These are phyloP conservation scores for Rhodotorula glutinis DNA, from an alignment of 1,284 basidiomycete species.

Conservation along the genomic window DNA sequence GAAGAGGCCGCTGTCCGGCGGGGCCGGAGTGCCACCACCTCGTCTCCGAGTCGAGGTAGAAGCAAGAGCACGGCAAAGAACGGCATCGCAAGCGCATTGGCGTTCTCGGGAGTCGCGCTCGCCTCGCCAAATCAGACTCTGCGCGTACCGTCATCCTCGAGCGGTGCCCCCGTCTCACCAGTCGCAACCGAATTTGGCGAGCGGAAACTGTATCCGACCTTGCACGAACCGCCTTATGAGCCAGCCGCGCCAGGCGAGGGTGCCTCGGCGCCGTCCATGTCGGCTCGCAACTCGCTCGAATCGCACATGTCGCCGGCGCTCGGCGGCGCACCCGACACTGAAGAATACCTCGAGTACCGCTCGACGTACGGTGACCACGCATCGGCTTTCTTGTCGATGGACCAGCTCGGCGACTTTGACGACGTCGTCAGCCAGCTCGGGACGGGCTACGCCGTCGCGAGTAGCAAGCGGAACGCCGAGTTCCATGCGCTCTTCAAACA, in stretches of 20 bases:
- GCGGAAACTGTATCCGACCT: neutral
- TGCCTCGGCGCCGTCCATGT: neutral
- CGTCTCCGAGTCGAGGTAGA: constrained; percentile 1
- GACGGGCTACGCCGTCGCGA: constrained; percentile 80
- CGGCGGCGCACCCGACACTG: neutral
- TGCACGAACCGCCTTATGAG: neutral
- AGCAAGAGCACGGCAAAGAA: constrained; percentile 4
- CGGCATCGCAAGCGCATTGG: constrained; percentile 33
- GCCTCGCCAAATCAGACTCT: constrained; percentile 21
- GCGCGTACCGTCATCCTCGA: neutral
- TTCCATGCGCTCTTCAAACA: constrained; percentile 87
- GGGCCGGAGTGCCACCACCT: neutral
- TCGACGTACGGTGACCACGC: constrained; percentile 7
- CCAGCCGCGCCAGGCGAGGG: neutral
- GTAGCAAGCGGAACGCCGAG: constrained; percentile 88
- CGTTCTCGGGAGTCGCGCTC: constrained; percentile 28
- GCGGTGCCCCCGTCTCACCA: neutral
- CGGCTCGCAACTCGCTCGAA: constrained; percentile 21
- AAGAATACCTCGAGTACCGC: neutral
- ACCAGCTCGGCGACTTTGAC: constrained; percentile 37
- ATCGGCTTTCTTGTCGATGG: constrained; percentile 26
- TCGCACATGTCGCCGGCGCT: constrained; percentile 3
- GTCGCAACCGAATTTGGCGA: neutral
- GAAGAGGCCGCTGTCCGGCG: constrained; percentile 2
- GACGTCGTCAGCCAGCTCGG: constrained; percentile 38